phyloP scores from a whole-genome alignment of 768 basidiomycete species.

The Russula earlei region DNA sequence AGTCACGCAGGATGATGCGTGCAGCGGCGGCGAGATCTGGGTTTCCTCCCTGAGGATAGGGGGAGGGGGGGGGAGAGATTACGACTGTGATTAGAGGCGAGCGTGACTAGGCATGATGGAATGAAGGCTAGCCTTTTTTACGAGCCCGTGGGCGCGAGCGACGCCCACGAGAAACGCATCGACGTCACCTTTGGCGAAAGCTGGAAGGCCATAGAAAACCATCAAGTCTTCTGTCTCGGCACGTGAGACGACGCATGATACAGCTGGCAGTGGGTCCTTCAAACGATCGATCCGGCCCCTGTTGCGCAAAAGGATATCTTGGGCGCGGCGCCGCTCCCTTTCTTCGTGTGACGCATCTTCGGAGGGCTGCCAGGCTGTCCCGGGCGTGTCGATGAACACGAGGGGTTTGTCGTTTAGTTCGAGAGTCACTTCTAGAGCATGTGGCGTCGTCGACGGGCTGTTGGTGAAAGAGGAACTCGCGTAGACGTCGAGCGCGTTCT shows the following conservation, averaged over 20 bases:
- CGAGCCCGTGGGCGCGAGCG: slow-evolving; percentile 62
- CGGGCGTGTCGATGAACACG: slow-evolving; percentile 80
- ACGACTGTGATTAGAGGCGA: no score
- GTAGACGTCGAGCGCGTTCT: slow-evolving; percentile 48
- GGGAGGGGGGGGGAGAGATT: no score
- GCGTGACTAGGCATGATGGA: no score
- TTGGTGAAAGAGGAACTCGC: slow-evolving; percentile 34
- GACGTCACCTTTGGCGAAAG: slow-evolving; percentile 58
- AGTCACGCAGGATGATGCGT: slow-evolving; percentile 74
- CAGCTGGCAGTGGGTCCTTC: slow-evolving; percentile 59
- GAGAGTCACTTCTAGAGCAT: slow-evolving; percentile 51
- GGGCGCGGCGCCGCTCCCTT: slow-evolving; percentile 34
- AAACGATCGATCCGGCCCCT: slow-evolving; percentile 77
- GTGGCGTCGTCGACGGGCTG: slow-evolving; percentile 63
- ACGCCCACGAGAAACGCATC: slow-evolving; percentile 68
- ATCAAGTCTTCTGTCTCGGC: slow-evolving; percentile 77
- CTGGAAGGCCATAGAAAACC: slow-evolving; percentile 79
- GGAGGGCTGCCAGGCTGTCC: slow-evolving; percentile 48
- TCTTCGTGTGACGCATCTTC: slow-evolving; percentile 33
- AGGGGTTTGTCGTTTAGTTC: slow-evolving; percentile 42
- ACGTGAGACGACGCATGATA: slow-evolving; percentile 56
- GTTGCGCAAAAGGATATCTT: slow-evolving; percentile 71
- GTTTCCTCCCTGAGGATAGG: slow-evolving; percentile 48
- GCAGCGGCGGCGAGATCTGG: slow-evolving; percentile 68
- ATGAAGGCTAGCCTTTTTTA: slow-evolving; percentile 58